A percentile compares a stretch with the other conserved stretches of the same genome.
These are phyloP conservation scores for Fusarium kyushuense DNA, from an alignment of 2,329 filamentous ascomycete species.

Conservation along the genomic window DNA sequence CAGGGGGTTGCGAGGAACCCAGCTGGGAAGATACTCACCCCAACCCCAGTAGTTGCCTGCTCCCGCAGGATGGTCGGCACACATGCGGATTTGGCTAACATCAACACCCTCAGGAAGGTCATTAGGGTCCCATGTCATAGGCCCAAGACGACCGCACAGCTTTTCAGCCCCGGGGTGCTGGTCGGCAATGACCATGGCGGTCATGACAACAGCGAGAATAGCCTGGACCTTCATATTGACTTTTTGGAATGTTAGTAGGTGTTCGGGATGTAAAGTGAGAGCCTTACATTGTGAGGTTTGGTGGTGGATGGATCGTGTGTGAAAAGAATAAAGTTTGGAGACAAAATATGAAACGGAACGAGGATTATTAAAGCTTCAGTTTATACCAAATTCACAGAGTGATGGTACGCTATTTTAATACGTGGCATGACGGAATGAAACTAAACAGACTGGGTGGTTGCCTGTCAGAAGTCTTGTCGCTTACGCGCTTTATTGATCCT, in stretches of 20 bases:
- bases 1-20: constrained; percentile 29
- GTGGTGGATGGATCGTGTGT: not conserved
- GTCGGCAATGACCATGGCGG: constrained; percentile 11
- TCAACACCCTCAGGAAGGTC: constrained; percentile 19
- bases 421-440: not conserved
- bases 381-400: not conserved
- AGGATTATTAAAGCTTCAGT: not conserved
- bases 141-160: constrained; percentile 27
- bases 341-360: not conserved
- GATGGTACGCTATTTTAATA: not conserved
- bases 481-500: constrained; percentile 11
- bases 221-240: constrained; percentile 16
- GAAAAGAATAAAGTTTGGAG: not conserved
- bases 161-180: constrained; percentile 15
- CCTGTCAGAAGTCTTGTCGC: not conserved
- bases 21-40: constrained; percentile 27
- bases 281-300: not conserved
- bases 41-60: constrained; percentile 34
- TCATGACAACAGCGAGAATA: not conserved
- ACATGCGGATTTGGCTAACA: constrained; percentile 17
- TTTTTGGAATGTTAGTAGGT: not conserved
- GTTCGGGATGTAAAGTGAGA: rapidly evolving
- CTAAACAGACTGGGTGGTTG: not conserved
- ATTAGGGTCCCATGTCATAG: constrained; percentile 32
- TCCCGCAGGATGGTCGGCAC: constrained; percentile 27